Conservation (phyloP, 2,329 filamentous ascomycete species). For the Aureobasidium mangrovei region DNA sequence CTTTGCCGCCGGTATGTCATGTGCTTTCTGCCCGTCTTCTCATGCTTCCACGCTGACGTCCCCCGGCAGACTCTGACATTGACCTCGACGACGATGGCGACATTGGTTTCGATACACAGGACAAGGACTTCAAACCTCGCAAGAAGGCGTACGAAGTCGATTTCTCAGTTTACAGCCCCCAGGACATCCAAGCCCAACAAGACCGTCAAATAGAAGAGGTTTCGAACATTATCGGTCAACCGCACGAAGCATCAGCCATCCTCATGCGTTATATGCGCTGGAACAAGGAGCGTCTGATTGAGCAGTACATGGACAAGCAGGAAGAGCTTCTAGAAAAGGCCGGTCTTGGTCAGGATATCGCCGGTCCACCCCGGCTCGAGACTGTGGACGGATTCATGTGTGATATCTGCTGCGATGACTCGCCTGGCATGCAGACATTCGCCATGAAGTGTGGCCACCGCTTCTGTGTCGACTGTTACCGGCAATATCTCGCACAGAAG, state of each 20-base stretch:
- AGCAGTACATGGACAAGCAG: conserved; percentile 89
- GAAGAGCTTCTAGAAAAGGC: conserved; percentile 74
- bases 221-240: conserved; percentile 80
- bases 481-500: conserved; percentile 84
- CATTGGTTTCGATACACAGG: conserved; percentile 53
- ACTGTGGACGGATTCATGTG: conserved; percentile 70
- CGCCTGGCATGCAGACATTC: conserved; percentile 66
- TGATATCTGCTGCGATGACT: conserved; percentile 94
- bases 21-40: background rate
- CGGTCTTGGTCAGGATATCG: conserved; percentile 62
- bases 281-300: conserved; percentile 93
- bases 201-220: conserved; percentile 81
- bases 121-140: conserved; percentile 63
- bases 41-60: conserved; percentile 30
- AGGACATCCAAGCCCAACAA: conserved; percentile 77
- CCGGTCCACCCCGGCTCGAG: conserved; percentile 58
- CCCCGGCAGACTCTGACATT: conserved; percentile 38
- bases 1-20: conserved; percentile 34
- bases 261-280: conserved; percentile 81
- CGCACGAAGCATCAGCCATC: conserved; percentile 83
- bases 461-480: conserved; percentile 88
- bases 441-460: conserved; percentile 92
- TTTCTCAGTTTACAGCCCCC: conserved; percentile 70
- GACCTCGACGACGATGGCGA: conserved; percentile 53
- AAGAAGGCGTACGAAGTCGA: conserved; percentile 74